Evolutionary conservation across 805 yeast species (phyloP).

Genomic region (Kazachstania psychrophila): DNA sequence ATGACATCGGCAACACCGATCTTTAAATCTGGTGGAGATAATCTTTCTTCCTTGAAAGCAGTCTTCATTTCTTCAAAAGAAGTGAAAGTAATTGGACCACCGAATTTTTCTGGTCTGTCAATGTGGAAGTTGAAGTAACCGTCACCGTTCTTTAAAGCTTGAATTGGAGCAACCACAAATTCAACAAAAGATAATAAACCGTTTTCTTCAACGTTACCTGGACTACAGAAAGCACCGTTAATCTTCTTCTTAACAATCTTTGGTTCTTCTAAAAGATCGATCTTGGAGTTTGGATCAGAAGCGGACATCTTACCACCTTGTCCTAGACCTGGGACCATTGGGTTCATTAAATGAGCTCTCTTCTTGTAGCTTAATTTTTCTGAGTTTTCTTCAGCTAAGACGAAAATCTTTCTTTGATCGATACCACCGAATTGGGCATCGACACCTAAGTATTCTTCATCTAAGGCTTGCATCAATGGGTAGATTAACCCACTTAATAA

Average conservation of each 20-base stretch:
- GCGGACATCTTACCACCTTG: slow-evolving; percentile 99
- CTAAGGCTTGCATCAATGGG: slow-evolving; percentile 98
- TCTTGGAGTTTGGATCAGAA: slow-evolving; percentile 95
- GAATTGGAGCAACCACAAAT: slow-evolving; percentile 76
- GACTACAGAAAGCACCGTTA: slow-evolving; percentile 87
- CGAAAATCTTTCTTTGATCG: slow-evolving; percentile 96
- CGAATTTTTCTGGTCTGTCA: slow-evolving; percentile 92
- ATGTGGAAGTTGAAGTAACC: slow-evolving; percentile 58
- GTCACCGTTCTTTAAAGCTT: slow-evolving; percentile 57
- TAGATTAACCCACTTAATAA: slow-evolving; percentile 86
- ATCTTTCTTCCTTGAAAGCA: slow-evolving; percentile 63
- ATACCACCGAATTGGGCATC: slow-evolving; percentile 99
- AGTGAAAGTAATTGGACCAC: slow-evolving; percentile 76
- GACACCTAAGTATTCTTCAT: slow-evolving; percentile 78
- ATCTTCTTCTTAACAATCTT: slow-evolving; percentile 83
- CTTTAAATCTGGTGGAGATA: slow-evolving; percentile 91
- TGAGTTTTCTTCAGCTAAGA: slow-evolving; percentile 90
- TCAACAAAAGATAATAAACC: slow-evolving; percentile 83
- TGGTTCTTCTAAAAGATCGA: slow-evolving; percentile 86
- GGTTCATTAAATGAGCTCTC: slow-evolving; percentile 97
- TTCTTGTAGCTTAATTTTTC: slow-evolving; percentile 84
- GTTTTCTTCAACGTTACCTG: slow-evolving; percentile 85
- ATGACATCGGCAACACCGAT: slow-evolving; percentile 83
- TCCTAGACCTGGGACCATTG: slow-evolving; percentile 94
- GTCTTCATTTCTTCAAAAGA: slow-evolving; percentile 59